Evolutionary conservation across 257 asterid species (phyloP), one percentile per base, ranked within the genome.

Genomic region (Cordia subcordata): DNA sequence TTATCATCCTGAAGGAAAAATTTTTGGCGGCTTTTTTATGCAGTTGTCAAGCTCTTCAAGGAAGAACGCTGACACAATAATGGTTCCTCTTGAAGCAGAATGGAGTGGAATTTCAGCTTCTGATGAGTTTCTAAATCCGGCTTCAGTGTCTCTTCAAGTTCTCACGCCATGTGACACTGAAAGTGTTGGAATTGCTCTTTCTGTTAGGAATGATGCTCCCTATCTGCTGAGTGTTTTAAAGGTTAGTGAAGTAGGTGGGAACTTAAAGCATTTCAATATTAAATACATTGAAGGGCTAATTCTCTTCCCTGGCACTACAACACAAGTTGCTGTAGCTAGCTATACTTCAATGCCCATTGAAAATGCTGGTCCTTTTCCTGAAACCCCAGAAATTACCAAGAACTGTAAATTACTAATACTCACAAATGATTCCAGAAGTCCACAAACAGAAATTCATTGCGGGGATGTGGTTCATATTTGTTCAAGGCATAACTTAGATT

Each of bases 31-130:
- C 55, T 65, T 90, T 68, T 81, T 85, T 72, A 38, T 91, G 71
- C 72, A 77, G 62, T 74, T 88, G 73, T 63, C 72, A 58, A 84
- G 81, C 65, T 70, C 96, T 70, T 76, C 95, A 53, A 69, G 57
- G 37, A 66, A 66, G 17, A 70, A 77, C 63, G 61, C 63, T 4
- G 89, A 84, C 66, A 82, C 86, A 60, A 69, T 88, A 49, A 53
- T 88, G 66, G 74, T 91, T 51, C 96, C 98, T 50, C 85, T 91
- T 65, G 95, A 91, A 62, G 94, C 81, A 27, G 85, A 84, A 50
- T 60, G 79, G 57, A 66, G 58, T 58, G 79, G 50, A 40, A 67
- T 35, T 49, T 57, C 84, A 23, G 66, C 72, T 71, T 45, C 44
- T 63, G 45, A 33, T 59, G 74, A 72, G 61, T 68, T 55, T 47